These are phyloP conservation scores for Talaromyces amestolkiae DNA, from an alignment of 2,329 filamentous ascomycete genomes.

Conservation along the genomic window DNA sequence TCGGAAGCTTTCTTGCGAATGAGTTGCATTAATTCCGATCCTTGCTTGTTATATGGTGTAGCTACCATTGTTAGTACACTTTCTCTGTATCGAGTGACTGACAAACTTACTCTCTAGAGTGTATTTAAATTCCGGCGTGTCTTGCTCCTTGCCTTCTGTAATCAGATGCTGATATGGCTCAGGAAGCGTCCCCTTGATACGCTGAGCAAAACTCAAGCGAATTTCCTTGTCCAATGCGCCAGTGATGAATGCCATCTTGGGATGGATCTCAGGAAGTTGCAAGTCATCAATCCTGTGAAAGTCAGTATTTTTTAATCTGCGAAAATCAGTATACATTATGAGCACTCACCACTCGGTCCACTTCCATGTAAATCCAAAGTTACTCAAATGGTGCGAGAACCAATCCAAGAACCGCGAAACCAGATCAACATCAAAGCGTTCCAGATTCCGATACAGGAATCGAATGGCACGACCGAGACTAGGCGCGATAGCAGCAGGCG, in stretches of 20 bases:
- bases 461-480: constrained; percentile 90
- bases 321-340: background rate
- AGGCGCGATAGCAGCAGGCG: constrained; percentile 91
- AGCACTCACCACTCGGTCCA: constrained; percentile 83
- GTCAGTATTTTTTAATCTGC: background rate
- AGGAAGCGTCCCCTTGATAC: constrained; percentile 90
- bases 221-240: constrained; percentile 96
- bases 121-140: constrained; percentile 95
- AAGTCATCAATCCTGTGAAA: constrained; percentile 70
- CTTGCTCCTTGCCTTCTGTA: constrained; percentile 83
- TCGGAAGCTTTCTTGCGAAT: constrained; percentile 82
- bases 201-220: constrained; percentile 89
- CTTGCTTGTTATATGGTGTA: constrained; percentile 78
- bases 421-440: constrained; percentile 82
- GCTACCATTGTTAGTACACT: constrained; percentile 45
- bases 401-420: constrained; percentile 88
- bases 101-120: constrained; percentile 63
- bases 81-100: background rate
- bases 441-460: constrained; percentile 79
- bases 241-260: constrained; percentile 88
- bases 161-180: constrained; percentile 79
- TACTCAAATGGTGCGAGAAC: constrained; percentile 97
- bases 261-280: constrained; percentile 70
- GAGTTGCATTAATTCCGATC: constrained; percentile 74
- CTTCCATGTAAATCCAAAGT: constrained; percentile 99